Percentiles rank a stretch among this genome's conserved stretches.
These are phyloP conservation scores for Trypanosoma brucei DNA, from an alignment of 208 protist species.

Conservation along the genomic window DNA sequence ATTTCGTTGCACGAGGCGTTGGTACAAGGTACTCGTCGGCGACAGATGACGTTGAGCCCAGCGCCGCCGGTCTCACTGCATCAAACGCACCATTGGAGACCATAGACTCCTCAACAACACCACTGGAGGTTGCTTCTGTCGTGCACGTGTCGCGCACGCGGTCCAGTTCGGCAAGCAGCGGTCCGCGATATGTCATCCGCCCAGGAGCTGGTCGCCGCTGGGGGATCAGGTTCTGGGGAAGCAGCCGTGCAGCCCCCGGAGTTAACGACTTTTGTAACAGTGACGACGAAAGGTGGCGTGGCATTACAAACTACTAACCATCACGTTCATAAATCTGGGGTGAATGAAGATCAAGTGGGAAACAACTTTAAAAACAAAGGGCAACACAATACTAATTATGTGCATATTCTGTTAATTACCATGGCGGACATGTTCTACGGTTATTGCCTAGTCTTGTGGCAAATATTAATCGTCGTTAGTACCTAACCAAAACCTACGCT, in stretches of 20 bases:
- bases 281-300: not conserved
- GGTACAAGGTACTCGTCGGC: conserved; percentile 20
- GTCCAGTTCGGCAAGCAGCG: conserved; percentile 20
- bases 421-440: no score
- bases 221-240: not conserved
- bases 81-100: not conserved
- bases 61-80: not conserved
- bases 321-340: not conserved
- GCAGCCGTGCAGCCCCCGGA: not conserved
- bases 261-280: not conserved
- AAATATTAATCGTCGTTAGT: no score
- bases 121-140: not conserved
- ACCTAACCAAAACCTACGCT: no score
- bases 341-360: no score
- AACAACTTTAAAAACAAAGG: no score
- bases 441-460: no score
- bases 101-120: not conserved
- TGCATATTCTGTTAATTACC: no score
- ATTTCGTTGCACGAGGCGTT: conserved; percentile 20
- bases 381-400: no score
- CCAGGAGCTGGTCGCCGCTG: not conserved
- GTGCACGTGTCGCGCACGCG: not conserved
- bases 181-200: not conserved
- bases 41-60: not conserved
- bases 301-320: not conserved